Conservation (phyloP, 2,329 filamentous ascomycete species). For the Endoconidiophora laricicola region DNA sequence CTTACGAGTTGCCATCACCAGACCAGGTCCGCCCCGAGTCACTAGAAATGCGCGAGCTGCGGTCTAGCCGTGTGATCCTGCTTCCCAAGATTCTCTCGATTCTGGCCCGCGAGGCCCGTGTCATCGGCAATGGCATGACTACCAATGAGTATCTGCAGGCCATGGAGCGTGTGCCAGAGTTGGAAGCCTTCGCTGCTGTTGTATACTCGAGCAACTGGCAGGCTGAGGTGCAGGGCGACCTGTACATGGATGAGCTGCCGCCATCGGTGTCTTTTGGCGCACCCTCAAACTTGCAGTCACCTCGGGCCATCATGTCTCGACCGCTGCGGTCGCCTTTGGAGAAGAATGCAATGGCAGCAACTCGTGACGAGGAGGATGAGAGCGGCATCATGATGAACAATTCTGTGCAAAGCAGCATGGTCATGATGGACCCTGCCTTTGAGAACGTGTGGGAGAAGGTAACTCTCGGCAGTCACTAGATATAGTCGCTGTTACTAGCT, state of each 20-base stretch:
- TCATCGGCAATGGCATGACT: constrained; percentile 58
- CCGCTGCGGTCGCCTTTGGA: constrained; percentile 14
- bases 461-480: neutral
- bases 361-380: constrained; percentile 23
- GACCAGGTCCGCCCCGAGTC: constrained; percentile 10
- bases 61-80: constrained; percentile 43
- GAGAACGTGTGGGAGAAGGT: constrained; percentile 58
- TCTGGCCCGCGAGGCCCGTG: constrained; percentile 77
- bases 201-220: constrained; percentile 78
- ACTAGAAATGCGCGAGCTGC: constrained; percentile 22
- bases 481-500: neutral
- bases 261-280: constrained; percentile 10
- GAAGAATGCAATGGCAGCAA: constrained; percentile 5
- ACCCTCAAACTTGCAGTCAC: neutral
- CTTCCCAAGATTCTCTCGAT: constrained; percentile 82
- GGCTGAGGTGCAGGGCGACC: constrained; percentile 40
- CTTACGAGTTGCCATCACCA: constrained; percentile 42
- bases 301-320: constrained; percentile 12
- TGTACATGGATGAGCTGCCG: constrained; percentile 16
- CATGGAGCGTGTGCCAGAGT: constrained; percentile 59
- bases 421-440: constrained; percentile 25
- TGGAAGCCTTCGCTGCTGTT: constrained; percentile 72
- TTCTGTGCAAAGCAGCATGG: constrained; percentile 19
- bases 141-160: constrained; percentile 54
- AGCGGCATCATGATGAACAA: constrained; percentile 37